Base-by-base conservation (phyloP, 2,329 filamentous ascomycete species). In the Sclerotinia borealis region DNA sequence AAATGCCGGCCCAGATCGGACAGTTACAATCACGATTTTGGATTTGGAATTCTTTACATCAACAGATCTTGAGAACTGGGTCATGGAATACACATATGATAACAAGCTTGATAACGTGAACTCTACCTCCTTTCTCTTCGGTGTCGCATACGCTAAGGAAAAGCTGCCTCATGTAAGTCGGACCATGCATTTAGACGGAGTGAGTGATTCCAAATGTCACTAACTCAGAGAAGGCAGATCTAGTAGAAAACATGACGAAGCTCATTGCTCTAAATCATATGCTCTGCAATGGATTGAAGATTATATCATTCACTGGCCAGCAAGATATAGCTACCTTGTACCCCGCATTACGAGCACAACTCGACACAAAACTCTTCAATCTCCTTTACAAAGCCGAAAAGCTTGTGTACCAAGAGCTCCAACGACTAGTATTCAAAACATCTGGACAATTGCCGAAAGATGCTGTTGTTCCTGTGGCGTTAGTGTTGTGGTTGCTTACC, bases 311-410 rank as follows among this genome's bases (percentile, higher is more conserved):
- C 17, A 22, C 29, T 37, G 5, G 36, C 7, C 13, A 48, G 29
- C 19, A 61, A 27, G 43, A 50, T 29, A 27, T 11, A 17, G 31
- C 45, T 49, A n/a, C 36, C 19, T 25, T 17, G 25, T 61, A 43
- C 39, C 31, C 51, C 5, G n/a, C 10, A 50, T 62, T 68, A 9
- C 65, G 69, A 63, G 69, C 69, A 36, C 64, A 66, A 27, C 64
- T 72, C 37, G 70, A 72, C n/a, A 72, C 70, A 4, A 65, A 69
- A n/a, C 63, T 72, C 11, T 72, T 69, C 55, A 63, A 68, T 37
- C 65, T 68, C 5, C 67, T 72, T 17, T 63, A 67, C 25, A 36
- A 67, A 4, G 69, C 70, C 0, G 67, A 68, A 47, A 68, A 58
- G 36, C 65, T 66, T 27, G 63, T 71, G 4, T 70, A 68, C 48